A percentile compares a stretch with the other conserved stretches of the same genome.
These are phyloP conservation scores for Fusarium keratoplasticum DNA, from an alignment of 2,329 filamentous ascomycete species.

Conservation along the genomic window DNA sequence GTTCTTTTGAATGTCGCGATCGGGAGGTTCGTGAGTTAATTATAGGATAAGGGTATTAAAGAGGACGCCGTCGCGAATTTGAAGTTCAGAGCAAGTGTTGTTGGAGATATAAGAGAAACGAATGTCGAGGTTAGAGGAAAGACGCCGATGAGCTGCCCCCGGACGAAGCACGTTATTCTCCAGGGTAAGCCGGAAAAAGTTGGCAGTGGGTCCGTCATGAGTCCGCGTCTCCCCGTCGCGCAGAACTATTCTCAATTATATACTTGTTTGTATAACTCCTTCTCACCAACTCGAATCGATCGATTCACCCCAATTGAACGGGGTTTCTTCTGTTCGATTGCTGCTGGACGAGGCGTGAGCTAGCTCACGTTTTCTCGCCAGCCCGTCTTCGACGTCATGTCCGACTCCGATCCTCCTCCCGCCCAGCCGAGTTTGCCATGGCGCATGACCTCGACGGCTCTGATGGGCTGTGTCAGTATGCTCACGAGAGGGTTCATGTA, in stretches of 20 bases:
- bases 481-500: constrained; percentile 81
- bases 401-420: constrained; percentile 42
- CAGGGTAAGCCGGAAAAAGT: constrained; percentile 28
- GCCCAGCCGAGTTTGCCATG: constrained; percentile 71
- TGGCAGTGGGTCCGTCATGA: constrained; percentile 28
- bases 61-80: not conserved
- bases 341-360: not conserved
- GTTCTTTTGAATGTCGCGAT: not conserved
- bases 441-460: constrained; percentile 77
- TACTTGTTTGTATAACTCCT: constrained; percentile 10
- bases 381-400: constrained; percentile 23
- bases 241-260: constrained; percentile 14
- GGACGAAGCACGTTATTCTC: not conserved
- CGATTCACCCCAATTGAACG: not conserved
- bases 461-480: constrained; percentile 79
- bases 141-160: not conserved
- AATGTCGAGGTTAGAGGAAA: not conserved
- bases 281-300: not conserved
- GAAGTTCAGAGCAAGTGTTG: not conserved
- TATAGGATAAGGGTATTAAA: not conserved
- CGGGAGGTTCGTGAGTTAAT: not conserved
- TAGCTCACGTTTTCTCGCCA: not conserved
- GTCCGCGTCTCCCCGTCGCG: constrained; percentile 23
- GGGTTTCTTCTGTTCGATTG: not conserved
- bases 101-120: not conserved